These are phyloP conservation scores for Macrolepiota dolichaula DNA, from an alignment of 768 basidiomycete genomes.

Conservation along the genomic window DNA sequence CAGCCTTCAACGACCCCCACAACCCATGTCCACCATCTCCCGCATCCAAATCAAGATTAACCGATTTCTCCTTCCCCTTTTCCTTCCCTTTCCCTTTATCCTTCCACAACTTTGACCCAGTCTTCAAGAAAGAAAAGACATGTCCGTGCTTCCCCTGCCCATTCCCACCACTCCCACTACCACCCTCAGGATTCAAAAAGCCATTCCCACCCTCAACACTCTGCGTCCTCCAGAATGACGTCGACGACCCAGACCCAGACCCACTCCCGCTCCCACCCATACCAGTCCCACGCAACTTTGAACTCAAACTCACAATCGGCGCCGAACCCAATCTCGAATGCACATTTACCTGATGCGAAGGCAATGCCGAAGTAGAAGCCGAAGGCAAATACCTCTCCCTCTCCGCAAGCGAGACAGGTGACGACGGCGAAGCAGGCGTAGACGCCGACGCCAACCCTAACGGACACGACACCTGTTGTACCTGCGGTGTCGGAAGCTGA, in stretches of 20 bases:
- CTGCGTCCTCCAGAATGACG: not conserved
- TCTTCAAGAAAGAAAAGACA: not conserved
- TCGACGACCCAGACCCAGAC: too few relatives aligned
- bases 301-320: too few relatives aligned
- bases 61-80: not conserved
- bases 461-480: too few relatives aligned
- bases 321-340: too few relatives aligned
- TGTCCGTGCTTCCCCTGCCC: not conserved
- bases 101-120: not conserved
- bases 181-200: too few relatives aligned
- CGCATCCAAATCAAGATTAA: not conserved
- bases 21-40: not conserved
- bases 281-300: not conserved
- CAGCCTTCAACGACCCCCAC: not conserved
- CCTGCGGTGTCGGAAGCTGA: not conserved
- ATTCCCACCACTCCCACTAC: too few relatives aligned
- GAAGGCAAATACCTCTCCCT: not conserved
- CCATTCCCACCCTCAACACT: too few relatives aligned
- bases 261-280: not conserved
- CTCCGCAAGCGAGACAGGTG: too few relatives aligned
- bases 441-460: not conserved
- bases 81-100: not conserved
- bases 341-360: not conserved
- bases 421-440: not conserved
- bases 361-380: not conserved